phyloP scores from a whole-genome alignment of 768 basidiomycete species.

The Leccinum subtestaceum region DNA sequence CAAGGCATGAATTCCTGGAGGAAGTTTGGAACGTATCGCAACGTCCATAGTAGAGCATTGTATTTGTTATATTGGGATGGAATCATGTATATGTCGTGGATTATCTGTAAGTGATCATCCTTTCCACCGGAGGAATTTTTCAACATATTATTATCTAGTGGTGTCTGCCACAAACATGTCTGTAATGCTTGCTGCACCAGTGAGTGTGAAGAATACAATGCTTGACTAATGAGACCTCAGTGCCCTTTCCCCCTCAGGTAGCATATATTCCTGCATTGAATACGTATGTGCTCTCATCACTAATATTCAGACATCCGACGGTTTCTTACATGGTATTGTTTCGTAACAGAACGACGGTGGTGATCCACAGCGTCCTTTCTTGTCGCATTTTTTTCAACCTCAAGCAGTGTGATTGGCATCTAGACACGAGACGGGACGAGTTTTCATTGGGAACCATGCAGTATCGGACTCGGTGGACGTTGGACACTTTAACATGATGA shows the following conservation, averaged over 20 bases:
- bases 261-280: slow-evolving; percentile 16
- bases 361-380: slow-evolving; percentile 26
- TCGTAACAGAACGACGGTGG: slow-evolving; percentile 24
- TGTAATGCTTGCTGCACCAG: slow-evolving; percentile 19
- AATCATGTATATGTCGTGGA: slow-evolving; percentile 27
- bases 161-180: slow-evolving; percentile 15
- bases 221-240: background rate
- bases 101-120: slow-evolving; percentile 15
- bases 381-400: slow-evolving; percentile 10
- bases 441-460: slow-evolving; percentile 8
- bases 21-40: slow-evolving; percentile 23
- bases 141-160: slow-evolving; percentile 2
- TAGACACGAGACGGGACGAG: background rate
- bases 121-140: background rate
- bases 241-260: slow-evolving; percentile 2
- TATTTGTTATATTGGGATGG: slow-evolving; percentile 27
- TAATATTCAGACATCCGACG: no score
- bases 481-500: background rate
- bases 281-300: slow-evolving; percentile 17
- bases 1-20: slow-evolving; percentile 26
- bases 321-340: slow-evolving; percentile 2
- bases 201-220: slow-evolving; percentile 2
- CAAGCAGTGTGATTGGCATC: slow-evolving; percentile 11
- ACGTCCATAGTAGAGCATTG: slow-evolving; percentile 12
- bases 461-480: background rate